These are phyloP conservation scores for Lagerstroemia speciosa DNA, from an alignment of 345 rosid genomes.

Conservation along the genomic window DNA sequence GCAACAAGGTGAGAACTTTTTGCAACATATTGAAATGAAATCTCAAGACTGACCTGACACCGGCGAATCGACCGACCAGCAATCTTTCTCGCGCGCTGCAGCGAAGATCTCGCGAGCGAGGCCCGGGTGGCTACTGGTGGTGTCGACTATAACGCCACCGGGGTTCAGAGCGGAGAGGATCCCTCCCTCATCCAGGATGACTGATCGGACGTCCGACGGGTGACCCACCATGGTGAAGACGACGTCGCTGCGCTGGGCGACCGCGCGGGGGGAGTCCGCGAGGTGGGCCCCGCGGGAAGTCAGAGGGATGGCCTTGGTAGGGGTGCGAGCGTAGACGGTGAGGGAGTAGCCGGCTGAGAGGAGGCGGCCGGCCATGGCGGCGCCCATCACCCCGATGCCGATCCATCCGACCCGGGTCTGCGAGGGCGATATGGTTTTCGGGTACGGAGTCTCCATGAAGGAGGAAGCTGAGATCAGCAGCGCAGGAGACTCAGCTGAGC, in stretches of 20 bases:
- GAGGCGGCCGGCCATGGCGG: conserved; percentile 75
- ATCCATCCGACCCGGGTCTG: conserved; percentile 73
- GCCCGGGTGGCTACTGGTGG: conserved; percentile 56
- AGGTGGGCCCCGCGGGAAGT: conserved; percentile 49
- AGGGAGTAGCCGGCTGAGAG: conserved; percentile 57
- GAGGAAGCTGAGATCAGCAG: too few species aligned
- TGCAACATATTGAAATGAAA: not conserved
- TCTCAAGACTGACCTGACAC: conserved; percentile 22
- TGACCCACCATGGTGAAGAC: conserved; percentile 81
- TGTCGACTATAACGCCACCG: conserved; percentile 54
- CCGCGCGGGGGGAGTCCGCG: conserved; percentile 32
- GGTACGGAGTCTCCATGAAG: conserved; percentile 52
- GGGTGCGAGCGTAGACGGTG: conserved; percentile 60
- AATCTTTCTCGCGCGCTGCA: conserved; percentile 32
- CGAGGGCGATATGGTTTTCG: conserved; percentile 36
- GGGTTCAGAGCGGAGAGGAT: conserved; percentile 50
- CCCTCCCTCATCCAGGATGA: conserved; percentile 44
- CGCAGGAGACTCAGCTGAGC: too few species aligned
- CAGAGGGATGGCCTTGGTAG: conserved; percentile 44
- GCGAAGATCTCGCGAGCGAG: conserved; percentile 52
- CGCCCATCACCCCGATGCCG: conserved; percentile 82
- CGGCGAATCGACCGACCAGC: conserved; percentile 73
- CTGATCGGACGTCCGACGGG: conserved; percentile 57
- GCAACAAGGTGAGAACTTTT: not conserved
- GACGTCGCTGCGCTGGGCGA: conserved; percentile 43